Percentiles rank a stretch among this genome's conserved stretches.
phyloP scores from a whole-genome alignment of 108 stramenopile species.

The Craspedostauros australis region DNA sequence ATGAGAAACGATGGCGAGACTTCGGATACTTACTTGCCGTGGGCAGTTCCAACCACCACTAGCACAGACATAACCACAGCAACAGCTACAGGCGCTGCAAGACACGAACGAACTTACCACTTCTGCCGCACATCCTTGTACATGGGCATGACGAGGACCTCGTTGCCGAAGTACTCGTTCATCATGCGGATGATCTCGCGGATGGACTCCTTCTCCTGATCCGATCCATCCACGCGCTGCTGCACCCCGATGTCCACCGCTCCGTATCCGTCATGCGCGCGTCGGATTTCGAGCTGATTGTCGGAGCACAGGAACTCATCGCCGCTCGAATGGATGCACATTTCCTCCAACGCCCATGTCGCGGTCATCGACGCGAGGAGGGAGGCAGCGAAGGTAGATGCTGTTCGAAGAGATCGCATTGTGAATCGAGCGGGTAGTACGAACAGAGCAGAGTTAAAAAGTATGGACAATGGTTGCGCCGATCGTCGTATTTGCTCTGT shows the following conservation, averaged over 20 bases:
- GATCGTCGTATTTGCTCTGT: no score
- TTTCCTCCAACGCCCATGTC: no score
- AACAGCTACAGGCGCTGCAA: background rate
- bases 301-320: conserved; percentile 7
- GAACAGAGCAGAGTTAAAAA: no score
- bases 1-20: background rate
- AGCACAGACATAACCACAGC: background rate
- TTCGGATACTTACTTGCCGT: background rate
- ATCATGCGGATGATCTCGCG: conserved; percentile 41
- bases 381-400: no score
- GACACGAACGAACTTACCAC: conserved; percentile 36
- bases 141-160: conserved; percentile 56
- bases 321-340: conserved; percentile 12
- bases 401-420: no score
- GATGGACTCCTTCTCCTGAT: conserved; percentile 47
- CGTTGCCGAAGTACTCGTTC: conserved; percentile 56
- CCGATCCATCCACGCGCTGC: conserved; percentile 47
- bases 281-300: conserved; percentile 1
- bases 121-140: conserved; percentile 48
- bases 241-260: conserved; percentile 26
- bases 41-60: no score
- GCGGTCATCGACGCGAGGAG: no score
- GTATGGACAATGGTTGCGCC: no score
- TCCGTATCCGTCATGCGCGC: conserved; percentile 11
- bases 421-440: no score